Conservation (phyloP, 1,284 basidiomycete species). For the Fomitopsis pinicola region DNA sequence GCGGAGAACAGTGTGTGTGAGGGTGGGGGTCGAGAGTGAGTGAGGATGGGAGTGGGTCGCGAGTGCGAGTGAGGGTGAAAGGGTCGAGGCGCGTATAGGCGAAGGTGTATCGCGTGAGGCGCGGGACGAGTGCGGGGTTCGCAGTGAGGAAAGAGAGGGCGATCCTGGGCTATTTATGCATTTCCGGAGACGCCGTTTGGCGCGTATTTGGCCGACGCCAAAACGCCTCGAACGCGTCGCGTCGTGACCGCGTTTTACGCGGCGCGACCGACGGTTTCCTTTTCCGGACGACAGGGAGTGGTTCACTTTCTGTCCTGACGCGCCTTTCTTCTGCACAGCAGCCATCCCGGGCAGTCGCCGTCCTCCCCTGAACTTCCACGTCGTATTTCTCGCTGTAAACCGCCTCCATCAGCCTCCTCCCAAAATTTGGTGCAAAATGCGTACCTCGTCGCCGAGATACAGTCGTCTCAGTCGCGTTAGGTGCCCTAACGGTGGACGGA, state of each 20-base stretch:
- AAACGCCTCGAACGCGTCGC: background rate
- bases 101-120: too few species aligned
- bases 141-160: too few species aligned
- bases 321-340: background rate
- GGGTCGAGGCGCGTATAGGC: too few species aligned
- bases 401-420: background rate
- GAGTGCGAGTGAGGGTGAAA: too few species aligned
- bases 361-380: background rate
- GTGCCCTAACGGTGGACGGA: too few species aligned
- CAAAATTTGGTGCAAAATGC: too few species aligned
- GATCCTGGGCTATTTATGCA: background rate
- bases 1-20: too few species aligned
- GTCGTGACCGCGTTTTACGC: background rate
- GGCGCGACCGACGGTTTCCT: background rate
- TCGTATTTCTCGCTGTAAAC: background rate
- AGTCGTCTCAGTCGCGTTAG: too few species aligned
- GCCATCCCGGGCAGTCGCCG: background rate
- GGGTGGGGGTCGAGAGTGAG: too few species aligned
- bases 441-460: too few species aligned
- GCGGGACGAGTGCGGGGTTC: too few species aligned
- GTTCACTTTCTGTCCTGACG: background rate
- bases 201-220: background rate
- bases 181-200: background rate
- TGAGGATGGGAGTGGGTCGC: too few species aligned
- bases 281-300: background rate